Conservation (phyloP, 768 basidiomycete genomes). For the Fomitopsis serialis region DNA sequence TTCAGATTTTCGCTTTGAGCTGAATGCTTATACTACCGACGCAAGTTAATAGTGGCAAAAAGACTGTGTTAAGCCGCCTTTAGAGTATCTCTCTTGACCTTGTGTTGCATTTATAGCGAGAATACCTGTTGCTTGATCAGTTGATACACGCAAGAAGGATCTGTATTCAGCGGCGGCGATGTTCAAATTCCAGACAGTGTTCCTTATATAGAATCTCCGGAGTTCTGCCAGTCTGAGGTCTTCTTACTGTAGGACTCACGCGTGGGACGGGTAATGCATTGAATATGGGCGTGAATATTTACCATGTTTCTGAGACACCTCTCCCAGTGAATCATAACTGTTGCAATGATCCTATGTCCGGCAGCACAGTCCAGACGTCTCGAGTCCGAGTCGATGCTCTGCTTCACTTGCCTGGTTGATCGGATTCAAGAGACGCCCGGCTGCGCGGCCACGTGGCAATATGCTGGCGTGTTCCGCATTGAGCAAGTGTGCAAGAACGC, state of each 20-base stretch:
- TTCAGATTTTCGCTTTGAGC: neutral
- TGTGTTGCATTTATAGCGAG: neutral
- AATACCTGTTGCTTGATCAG: neutral
- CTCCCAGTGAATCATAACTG: too few relatives aligned
- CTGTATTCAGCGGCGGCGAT: neutral
- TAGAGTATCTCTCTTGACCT: neutral
- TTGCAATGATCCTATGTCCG: too few relatives aligned
- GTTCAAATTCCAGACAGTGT: neutral
- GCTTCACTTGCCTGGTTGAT: too few relatives aligned
- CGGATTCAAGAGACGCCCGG: too few relatives aligned
- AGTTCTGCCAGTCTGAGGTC: neutral
- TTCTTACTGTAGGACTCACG: neutral
- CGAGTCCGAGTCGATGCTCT: too few relatives aligned
- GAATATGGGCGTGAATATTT: neutral
- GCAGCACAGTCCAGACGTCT: too few relatives aligned
- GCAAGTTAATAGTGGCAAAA: too few relatives aligned
- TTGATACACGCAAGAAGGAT: neutral
- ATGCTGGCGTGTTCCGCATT: neutral
- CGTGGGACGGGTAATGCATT: neutral
- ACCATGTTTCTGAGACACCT: neutral
- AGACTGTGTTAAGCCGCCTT: too few relatives aligned
- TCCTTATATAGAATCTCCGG: neutral
- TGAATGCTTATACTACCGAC: neutral
- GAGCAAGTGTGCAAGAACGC: neutral
- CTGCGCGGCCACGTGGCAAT: neutral